A percentile compares a stretch with the other conserved stretches of the same genome.
These are phyloP conservation scores for Lentinula raphanica DNA, from an alignment of 768 basidiomycete genomes.

Conservation along the genomic window DNA sequence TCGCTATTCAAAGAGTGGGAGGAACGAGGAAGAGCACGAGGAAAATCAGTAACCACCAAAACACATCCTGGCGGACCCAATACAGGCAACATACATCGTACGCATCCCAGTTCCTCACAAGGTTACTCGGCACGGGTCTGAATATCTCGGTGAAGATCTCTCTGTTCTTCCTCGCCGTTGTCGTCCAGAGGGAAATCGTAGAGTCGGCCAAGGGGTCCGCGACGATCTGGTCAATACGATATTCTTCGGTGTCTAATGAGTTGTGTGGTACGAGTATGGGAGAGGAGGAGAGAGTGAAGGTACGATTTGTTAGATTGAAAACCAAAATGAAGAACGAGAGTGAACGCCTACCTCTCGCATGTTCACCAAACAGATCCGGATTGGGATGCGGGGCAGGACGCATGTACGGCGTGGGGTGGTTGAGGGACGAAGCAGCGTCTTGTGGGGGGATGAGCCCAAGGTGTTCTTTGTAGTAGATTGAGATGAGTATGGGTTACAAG, in stretches of 20 bases:
- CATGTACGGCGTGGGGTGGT: constrained; percentile 60
- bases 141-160: constrained; percentile 86
- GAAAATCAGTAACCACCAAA: not conserved
- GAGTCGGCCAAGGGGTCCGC: constrained; percentile 73
- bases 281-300: too few species aligned
- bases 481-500: constrained; percentile 5
- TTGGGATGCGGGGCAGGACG: constrained; percentile 69
- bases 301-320: too few species aligned
- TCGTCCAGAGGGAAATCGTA: constrained; percentile 55
- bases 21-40: not conserved
- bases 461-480: constrained; percentile 51
- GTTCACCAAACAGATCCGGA: too few species aligned
- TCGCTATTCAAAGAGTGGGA: constrained; percentile 43
- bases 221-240: constrained; percentile 52
- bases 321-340: too few species aligned
- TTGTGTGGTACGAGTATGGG: too few species aligned
- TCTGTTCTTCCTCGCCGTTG: constrained; percentile 74
- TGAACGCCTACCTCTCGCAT: too few species aligned
- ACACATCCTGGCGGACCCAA: not conserved
- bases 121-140: constrained; percentile 79
- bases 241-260: too few species aligned
- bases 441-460: constrained; percentile 84
- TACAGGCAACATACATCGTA: constrained; percentile 56
- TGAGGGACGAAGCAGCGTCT: constrained; percentile 29
- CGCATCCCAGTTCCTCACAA: constrained; percentile 70